phyloP scores from a whole-genome alignment of 495 filamentous ascomycete genomes.

The Neurospora tetraspora region DNA sequence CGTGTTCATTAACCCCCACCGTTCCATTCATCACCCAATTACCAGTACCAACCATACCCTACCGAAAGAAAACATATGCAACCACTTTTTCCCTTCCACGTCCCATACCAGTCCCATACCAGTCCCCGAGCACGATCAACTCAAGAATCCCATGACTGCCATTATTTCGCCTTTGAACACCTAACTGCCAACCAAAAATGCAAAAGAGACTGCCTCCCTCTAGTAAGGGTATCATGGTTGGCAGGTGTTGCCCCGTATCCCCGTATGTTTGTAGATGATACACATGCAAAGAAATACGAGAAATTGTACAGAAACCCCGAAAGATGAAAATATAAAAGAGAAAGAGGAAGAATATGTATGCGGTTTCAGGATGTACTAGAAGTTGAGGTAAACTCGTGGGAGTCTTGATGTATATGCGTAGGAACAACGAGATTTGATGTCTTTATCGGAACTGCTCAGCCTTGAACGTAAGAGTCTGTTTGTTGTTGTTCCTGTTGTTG shows the following conservation, averaged over 20 bases:
- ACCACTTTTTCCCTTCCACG: background rate
- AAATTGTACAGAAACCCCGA: background rate
- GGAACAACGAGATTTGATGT: background rate
- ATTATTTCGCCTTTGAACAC: background rate
- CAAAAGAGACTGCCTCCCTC: background rate
- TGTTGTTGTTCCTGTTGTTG: background rate
- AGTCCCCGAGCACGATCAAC: background rate
- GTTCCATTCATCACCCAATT: background rate
- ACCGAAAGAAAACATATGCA: background rate
- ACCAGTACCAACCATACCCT: background rate
- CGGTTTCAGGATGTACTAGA: background rate
- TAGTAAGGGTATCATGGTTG: background rate
- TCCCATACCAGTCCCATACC: background rate
- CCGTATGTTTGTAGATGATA: background rate
- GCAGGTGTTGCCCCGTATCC: background rate
- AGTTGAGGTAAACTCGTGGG: background rate
- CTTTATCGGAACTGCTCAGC: background rate
- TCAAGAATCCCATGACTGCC: background rate
- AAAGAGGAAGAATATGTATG: background rate
- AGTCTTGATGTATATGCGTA: background rate
- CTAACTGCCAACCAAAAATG: background rate
- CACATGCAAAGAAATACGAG: background rate
- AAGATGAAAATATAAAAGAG: background rate
- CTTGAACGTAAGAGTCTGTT: background rate
- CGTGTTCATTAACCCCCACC: background rate